These are phyloP conservation scores for Hsuehochloa calcarea DNA, from an alignment of 176 grass and related monocot genomes.

Conservation along the genomic window DNA sequence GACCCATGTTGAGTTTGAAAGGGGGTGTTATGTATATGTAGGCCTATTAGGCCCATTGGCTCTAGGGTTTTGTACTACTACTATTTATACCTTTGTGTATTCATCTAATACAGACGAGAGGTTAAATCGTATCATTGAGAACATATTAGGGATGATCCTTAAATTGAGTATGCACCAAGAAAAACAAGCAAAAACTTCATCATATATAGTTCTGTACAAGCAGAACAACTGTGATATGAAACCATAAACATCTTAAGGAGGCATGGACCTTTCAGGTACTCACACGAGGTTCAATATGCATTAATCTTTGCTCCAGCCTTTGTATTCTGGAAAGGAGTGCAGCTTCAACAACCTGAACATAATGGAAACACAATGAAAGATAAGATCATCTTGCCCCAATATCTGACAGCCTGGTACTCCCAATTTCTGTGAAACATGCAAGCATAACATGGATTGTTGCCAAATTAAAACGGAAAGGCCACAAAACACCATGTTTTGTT, in stretches of 20 bases:
- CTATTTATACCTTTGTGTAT: too few relatives aligned
- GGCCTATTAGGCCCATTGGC: too few relatives aligned
- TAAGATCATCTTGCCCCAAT: constrained; percentile 4
- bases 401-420: neutral
- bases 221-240: constrained; percentile 2
- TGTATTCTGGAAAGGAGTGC: constrained; percentile 92
- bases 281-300: constrained; percentile 90
- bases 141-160: neutral
- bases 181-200: neutral
- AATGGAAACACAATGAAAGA: constrained; percentile 14
- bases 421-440: neutral
- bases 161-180: neutral
- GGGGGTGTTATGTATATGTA: too few relatives aligned
- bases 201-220: neutral
- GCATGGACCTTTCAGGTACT: constrained; percentile 50
- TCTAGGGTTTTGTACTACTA: too few relatives aligned
- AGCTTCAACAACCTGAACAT: constrained; percentile 89
- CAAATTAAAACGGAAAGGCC: neutral
- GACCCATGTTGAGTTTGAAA: too few relatives aligned
- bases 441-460: neutral
- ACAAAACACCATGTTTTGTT: neutral
- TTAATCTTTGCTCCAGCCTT: constrained; percentile 77
- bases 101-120: too few relatives aligned
- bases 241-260: neutral
- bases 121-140: too few relatives aligned